A percentile compares a stretch with the other conserved stretches of the same genome.
phyloP scores from a whole-genome alignment of 169 alveolate genomes.

The Perkinsus chesapeaki region DNA sequence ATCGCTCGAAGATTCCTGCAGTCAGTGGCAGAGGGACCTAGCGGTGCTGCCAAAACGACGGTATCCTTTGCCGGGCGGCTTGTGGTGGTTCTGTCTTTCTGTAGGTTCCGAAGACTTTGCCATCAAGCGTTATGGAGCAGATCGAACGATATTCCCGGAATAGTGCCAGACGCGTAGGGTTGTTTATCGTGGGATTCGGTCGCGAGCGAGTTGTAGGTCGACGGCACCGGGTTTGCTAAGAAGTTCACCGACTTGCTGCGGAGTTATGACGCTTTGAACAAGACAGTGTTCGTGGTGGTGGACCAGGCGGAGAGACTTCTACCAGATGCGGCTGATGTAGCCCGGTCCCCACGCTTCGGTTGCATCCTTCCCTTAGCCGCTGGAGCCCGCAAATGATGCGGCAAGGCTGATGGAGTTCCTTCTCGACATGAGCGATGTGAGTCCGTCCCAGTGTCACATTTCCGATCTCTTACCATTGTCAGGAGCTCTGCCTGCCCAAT shows the following conservation, averaged over 20 bases:
- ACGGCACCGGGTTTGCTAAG: neutral
- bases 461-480: neutral
- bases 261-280: neutral
- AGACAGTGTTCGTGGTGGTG: neutral
- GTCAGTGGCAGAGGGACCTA: neutral
- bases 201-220: neutral
- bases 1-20: neutral
- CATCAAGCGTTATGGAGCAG: neutral
- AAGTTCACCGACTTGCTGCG: neutral
- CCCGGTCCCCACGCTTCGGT: neutral
- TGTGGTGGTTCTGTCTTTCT: neutral
- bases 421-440: neutral
- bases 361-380: neutral
- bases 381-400: neutral
- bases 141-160: neutral
- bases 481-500: neutral
- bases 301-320: neutral
- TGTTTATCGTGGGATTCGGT: neutral
- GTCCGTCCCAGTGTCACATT: neutral
- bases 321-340: neutral
- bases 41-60: neutral
- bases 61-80: neutral
- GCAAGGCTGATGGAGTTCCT: neutral
- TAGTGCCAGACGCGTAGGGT: neutral
- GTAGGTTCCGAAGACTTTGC: neutral